Evolutionary conservation across 1,284 basidiomycete genomes (phyloP).

Genomic region (Macrocystidia cucumis): DNA sequence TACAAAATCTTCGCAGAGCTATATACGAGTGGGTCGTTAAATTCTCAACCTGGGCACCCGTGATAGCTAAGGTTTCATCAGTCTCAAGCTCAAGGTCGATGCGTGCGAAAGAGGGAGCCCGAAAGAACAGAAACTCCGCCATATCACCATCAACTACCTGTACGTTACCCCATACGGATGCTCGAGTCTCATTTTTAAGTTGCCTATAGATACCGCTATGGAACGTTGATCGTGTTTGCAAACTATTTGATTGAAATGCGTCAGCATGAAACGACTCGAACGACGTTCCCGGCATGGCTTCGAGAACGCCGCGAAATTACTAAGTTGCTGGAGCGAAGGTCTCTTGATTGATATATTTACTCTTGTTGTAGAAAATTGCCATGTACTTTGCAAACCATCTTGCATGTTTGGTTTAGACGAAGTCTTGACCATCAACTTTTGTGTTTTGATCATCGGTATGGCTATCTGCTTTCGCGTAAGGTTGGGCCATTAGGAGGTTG

Average conservation of each 20-base stretch:
- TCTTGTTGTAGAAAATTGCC: constrained; percentile 1
- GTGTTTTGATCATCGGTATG: no score
- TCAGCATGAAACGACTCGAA: constrained; percentile 32
- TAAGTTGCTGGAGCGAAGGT: constrained; percentile 65
- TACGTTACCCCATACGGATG: constrained; percentile 27
- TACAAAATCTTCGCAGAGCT: constrained; percentile 89
- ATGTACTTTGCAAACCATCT: no score
- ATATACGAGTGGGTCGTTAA: constrained; percentile 72
- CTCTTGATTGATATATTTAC: constrained; percentile 49
- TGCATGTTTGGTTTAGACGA: no score
- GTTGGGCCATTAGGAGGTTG: no score
- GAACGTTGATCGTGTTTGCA: constrained; percentile 89
- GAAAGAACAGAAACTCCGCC: constrained; percentile 70
- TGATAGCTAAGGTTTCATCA: constrained; percentile 27
- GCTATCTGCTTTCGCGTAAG: no score
- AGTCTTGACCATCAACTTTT: no score
- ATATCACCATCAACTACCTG: constrained; percentile 81
- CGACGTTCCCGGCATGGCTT: constrained; percentile 80
- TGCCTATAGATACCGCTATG: constrained; percentile 68
- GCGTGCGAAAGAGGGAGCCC: constrained; percentile 72
- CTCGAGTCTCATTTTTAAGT: not conserved
- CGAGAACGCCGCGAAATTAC: constrained; percentile 79
- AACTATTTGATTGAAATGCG: constrained; percentile 88
- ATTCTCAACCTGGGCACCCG: not conserved
- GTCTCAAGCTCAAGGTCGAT: constrained; percentile 88